Percentiles rank a stretch among this genome's conserved stretches.
phyloP scores from a whole-genome alignment of 345 rosid species.

The Pistacia vera region DNA sequence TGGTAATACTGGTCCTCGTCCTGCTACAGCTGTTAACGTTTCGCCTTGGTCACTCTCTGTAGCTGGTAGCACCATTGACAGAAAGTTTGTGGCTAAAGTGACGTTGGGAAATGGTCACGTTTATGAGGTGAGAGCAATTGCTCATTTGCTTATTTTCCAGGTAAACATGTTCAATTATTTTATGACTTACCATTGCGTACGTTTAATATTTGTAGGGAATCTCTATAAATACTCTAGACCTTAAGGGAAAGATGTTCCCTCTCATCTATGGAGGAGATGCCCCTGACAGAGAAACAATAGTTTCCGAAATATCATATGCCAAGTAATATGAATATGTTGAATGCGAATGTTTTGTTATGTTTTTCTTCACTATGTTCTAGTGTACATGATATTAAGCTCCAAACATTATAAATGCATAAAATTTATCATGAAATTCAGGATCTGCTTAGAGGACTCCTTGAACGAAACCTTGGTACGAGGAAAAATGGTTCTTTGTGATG shows the following conservation, averaged over 20 bases:
- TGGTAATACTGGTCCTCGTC: constrained; percentile 30
- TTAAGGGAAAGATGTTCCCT: constrained; percentile 7
- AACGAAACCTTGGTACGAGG: constrained; percentile 30
- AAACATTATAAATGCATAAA: neutral
- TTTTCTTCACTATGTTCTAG: too few relatives aligned
- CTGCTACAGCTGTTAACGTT: constrained; percentile 6
- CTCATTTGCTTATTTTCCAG: neutral
- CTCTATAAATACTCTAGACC: constrained; percentile 24
- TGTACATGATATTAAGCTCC: neutral
- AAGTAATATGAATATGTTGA: constrained; percentile 16
- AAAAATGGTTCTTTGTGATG: constrained; percentile 39
- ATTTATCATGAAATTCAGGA: constrained; percentile 15
- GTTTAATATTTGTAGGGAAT: constrained; percentile 16
- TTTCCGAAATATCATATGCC: neutral
- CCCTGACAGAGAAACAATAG: constrained; percentile 2
- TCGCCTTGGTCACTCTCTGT: constrained; percentile 52
- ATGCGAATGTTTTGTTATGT: neutral
- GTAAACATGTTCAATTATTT: neutral
- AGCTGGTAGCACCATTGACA: constrained; percentile 45
- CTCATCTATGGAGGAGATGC: constrained; percentile 35
- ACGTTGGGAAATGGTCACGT: constrained; percentile 30
- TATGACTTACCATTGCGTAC: neutral
- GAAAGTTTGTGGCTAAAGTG: constrained; percentile 25
- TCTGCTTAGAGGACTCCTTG: constrained; percentile 17
- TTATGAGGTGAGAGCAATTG: constrained; percentile 27